Percentiles rank a stretch among this genome's conserved stretches.
phyloP scores from a whole-genome alignment of 331 rosid genomes.

The Arachis monticola region DNA sequence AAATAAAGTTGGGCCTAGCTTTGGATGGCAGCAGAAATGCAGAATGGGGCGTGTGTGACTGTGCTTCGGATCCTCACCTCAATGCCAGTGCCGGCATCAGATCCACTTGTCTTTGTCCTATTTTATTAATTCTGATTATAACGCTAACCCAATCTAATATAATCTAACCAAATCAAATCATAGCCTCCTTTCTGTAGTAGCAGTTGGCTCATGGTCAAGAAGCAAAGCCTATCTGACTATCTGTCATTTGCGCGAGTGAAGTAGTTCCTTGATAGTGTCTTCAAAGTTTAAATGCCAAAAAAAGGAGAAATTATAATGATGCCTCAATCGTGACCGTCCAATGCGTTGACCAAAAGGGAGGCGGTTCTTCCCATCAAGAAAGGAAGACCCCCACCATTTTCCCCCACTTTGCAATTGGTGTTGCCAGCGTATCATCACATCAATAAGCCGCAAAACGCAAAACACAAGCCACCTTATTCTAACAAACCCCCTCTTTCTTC shows the following conservation, averaged over 20 bases:
- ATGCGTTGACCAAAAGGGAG: slow-evolving; percentile 38
- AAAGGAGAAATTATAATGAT: neutral
- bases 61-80: neutral
- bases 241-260: neutral
- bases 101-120: neutral
- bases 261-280: neutral
- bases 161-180: neutral
- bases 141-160: too few relatives aligned
- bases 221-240: neutral
- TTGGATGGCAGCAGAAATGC: neutral
- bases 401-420: neutral
- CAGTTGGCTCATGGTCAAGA: neutral
- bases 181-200: neutral
- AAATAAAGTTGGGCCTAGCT: neutral
- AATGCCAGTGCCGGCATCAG: neutral
- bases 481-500: neutral
- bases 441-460: slow-evolving; percentile 45
- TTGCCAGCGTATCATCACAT: slow-evolving; percentile 38
- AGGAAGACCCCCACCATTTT: too few relatives aligned
- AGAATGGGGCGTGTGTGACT: neutral
- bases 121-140: too few relatives aligned
- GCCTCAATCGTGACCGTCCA: slow-evolving; percentile 37
- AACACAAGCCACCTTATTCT: neutral
- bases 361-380: neutral
- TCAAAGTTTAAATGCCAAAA: neutral